A percentile compares a stretch with the other conserved stretches of the same genome.
Conservation (phyloP, 192 early-diverging fungal species). For the Linnemannia hyalina region DNA sequence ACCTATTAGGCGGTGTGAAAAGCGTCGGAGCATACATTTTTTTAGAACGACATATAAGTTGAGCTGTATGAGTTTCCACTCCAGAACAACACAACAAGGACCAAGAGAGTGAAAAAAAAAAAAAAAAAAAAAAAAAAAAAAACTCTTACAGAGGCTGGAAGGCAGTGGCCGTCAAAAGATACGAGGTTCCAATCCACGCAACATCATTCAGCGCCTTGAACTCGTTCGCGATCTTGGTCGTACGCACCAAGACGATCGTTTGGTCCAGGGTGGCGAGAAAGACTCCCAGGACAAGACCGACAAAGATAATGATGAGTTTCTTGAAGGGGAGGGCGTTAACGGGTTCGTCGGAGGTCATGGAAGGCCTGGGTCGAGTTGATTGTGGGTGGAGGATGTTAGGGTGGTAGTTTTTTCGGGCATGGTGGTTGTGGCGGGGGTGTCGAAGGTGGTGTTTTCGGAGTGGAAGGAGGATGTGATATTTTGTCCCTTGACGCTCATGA, state of each 20-base stretch:
- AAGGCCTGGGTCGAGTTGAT: not conserved
- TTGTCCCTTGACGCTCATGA: not conserved
- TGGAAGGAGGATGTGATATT: not conserved
- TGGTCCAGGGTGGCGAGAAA: slow-evolving; percentile 76
- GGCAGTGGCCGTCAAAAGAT: slow-evolving; percentile 76
- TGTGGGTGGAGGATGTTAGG: not conserved
- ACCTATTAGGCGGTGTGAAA: not conserved
- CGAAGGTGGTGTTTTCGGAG: not conserved
- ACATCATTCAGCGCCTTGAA: slow-evolving; percentile 70
- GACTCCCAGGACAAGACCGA: slow-evolving; percentile 60
- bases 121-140: not conserved
- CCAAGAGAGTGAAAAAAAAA: not conserved
- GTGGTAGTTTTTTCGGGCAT: not conserved
- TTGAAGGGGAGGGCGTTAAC: slow-evolving; percentile 10
- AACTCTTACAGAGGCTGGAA: slow-evolving; percentile 61
- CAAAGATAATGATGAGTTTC: slow-evolving; percentile 29
- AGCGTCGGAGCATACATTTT: no score
- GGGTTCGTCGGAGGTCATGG: not conserved
- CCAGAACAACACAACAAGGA: no score
- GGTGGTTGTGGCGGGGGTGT: not conserved
- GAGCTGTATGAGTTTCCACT: no score
- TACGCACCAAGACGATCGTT: slow-evolving; percentile 79
- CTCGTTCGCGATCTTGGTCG: slow-evolving; percentile 74
- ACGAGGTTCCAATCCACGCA: slow-evolving; percentile 74
- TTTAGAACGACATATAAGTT: not conserved